Percentiles rank a stretch among this genome's conserved stretches.
phyloP scores from a whole-genome alignment of 83 land plant genomes.

The Thuja plicata region DNA sequence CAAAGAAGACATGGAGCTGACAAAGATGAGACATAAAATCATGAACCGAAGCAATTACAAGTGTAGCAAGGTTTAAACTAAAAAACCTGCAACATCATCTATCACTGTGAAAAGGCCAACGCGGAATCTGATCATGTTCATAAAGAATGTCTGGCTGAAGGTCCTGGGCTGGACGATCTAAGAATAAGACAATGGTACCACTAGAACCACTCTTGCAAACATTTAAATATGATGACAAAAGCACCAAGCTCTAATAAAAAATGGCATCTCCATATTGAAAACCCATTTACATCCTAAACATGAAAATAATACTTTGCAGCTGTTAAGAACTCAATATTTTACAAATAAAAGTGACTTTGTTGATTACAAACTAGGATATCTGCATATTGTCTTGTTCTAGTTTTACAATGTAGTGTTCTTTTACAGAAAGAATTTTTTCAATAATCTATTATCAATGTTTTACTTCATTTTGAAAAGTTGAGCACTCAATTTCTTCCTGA shows the following conservation, averaged over 20 bases:
- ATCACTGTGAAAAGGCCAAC: neutral
- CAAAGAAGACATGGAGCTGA: neutral
- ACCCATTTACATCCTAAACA: neutral
- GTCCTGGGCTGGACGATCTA: neutral
- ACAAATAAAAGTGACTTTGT: neutral
- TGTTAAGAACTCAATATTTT: neutral
- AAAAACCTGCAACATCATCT: neutral
- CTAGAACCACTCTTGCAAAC: neutral
- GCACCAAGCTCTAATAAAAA: neutral
- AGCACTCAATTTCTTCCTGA: neutral
- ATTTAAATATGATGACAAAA: neutral
- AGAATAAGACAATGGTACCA: neutral
- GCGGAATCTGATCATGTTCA: neutral
- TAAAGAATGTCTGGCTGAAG: neutral
- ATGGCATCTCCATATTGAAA: neutral
- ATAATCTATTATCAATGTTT: neutral
- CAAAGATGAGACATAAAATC: neutral
- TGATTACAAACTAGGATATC: neutral
- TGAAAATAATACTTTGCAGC: neutral
- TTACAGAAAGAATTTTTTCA: neutral
- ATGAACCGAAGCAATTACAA: neutral
- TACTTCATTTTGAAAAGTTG: neutral
- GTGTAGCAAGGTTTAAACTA: neutral
- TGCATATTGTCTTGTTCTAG: neutral
- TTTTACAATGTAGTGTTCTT: neutral